Conservation (phyloP, 768 basidiomycete species). For the Chalciporus chontae region DNA sequence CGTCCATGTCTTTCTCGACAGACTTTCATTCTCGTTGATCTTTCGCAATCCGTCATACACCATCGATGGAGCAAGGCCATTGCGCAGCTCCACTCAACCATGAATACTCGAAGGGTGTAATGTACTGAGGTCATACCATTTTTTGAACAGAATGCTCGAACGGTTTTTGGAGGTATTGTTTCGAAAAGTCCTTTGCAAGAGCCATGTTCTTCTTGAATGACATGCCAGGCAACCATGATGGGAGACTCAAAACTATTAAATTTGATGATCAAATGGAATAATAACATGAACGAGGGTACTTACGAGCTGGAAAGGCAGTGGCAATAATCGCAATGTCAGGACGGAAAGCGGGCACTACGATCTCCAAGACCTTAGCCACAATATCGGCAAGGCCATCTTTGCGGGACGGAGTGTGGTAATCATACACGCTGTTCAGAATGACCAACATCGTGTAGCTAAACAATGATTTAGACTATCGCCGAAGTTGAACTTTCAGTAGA, state of each 20-base stretch:
- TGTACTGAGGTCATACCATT: neutral
- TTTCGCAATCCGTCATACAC: neutral
- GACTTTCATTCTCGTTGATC: neutral
- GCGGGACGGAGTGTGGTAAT: neutral
- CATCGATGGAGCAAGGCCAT: neutral
- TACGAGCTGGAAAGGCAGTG: neutral
- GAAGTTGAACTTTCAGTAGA: too few relatives aligned
- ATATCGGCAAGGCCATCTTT: neutral
- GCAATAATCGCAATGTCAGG: neutral
- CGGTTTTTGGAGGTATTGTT: neutral
- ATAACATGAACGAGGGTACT: neutral
- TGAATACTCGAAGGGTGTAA: too few relatives aligned
- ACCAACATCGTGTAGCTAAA: too few relatives aligned
- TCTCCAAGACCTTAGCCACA: neutral
- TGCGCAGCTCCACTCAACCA: neutral
- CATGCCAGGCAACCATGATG: constrained; percentile 11
- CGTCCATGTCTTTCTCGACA: neutral
- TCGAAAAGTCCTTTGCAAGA: neutral
- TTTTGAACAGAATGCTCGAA: constrained; percentile 1
- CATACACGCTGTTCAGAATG: neutral
- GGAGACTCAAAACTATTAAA: constrained; percentile 2
- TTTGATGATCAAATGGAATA: too few relatives aligned
- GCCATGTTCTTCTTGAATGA: constrained; percentile 1
- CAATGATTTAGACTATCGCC: too few relatives aligned
- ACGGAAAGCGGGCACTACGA: neutral